phyloP scores from a whole-genome alignment of 2,329 filamentous ascomycete genomes.

The Rhynchosporium graminicola region DNA sequence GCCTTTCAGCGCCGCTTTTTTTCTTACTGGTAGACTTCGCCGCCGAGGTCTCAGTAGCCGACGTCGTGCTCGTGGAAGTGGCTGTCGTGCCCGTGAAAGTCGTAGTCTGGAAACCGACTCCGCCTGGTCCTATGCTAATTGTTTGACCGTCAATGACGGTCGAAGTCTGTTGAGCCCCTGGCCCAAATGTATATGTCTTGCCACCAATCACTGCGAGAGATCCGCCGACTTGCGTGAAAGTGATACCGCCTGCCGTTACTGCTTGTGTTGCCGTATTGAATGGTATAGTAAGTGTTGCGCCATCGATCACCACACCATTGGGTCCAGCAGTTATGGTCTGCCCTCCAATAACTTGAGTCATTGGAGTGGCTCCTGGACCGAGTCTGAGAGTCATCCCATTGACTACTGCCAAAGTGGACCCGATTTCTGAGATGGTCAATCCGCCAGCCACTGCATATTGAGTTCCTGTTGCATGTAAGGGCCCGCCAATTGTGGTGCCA shows the following conservation, averaged over 20 bases:
- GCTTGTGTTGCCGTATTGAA: conserved; percentile 31
- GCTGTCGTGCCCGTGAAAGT: conserved; percentile 28
- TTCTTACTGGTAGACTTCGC: conserved; percentile 18
- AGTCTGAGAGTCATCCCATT: conserved; percentile 53
- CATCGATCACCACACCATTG: conserved; percentile 44
- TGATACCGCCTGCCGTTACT: conserved; percentile 33
- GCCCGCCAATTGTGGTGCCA: conserved; percentile 30
- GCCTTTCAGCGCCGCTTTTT: conserved; percentile 11
- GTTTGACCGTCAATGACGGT: conserved; percentile 31
- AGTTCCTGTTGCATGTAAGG: conserved; percentile 27
- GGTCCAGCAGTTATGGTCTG: conserved; percentile 55
- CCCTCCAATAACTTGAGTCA: conserved; percentile 50
- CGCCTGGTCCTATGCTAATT: conserved; percentile 35
- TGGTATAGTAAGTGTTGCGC: conserved; percentile 29
- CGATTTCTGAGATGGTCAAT: conserved; percentile 35
- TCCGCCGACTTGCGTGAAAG: conserved; percentile 32
- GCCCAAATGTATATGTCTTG: conserved; percentile 33
- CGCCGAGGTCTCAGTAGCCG: conserved; percentile 13
- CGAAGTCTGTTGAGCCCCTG: conserved; percentile 26
- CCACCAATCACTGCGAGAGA: conserved; percentile 32
- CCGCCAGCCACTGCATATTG: conserved; percentile 36
- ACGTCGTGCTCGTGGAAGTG: conserved; percentile 28
- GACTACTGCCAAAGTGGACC: conserved; percentile 47
- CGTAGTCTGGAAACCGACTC: conserved; percentile 35
- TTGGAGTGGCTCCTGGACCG: conserved; percentile 46